Evolutionary conservation across 805 yeast genomes (phyloP).

Genomic region (Yarrowia sp.): DNA sequence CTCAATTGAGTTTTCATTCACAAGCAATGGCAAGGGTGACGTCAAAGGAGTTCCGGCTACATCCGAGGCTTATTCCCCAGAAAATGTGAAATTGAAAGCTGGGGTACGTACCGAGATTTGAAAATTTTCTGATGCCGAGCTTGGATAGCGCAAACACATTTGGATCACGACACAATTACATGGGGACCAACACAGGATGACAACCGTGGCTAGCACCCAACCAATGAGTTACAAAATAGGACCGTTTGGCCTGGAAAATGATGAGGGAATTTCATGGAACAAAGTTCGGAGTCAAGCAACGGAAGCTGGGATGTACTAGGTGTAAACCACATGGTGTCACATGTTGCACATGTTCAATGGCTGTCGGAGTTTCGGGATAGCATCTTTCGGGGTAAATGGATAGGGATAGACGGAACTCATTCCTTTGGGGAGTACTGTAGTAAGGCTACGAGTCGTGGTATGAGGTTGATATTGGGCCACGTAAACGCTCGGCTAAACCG

Average conservation of each 20-base stretch:
- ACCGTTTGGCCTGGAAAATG: slow-evolving; percentile 1
- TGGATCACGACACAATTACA: background rate
- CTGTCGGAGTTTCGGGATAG: slow-evolving; percentile 10
- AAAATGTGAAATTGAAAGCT: slow-evolving; percentile 26
- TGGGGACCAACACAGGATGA: background rate
- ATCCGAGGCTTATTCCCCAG: slow-evolving; percentile 26
- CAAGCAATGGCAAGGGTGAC: slow-evolving; percentile 19
- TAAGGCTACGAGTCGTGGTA: background rate
- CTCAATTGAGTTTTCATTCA: slow-evolving; percentile 19
- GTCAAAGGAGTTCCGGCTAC: slow-evolving; percentile 21
- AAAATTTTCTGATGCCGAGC: background rate
- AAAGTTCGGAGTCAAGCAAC: slow-evolving; percentile 23
- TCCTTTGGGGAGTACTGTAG: background rate
- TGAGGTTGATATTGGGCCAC: background rate
- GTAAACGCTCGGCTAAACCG: slow-evolving; percentile 25
- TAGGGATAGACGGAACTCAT: background rate
- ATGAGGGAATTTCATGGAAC: slow-evolving; percentile 24
- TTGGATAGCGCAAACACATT: background rate
- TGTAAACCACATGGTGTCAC: background rate
- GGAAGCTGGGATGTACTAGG: background rate
- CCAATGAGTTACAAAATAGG: background rate
- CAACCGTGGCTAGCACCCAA: background rate
- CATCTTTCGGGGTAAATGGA: background rate
- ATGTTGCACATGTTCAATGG: background rate
- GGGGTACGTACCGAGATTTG: slow-evolving; percentile 22